Evolutionary conservation across 257 asterid genomes (phyloP).

Genomic region (Plantago major): DNA sequence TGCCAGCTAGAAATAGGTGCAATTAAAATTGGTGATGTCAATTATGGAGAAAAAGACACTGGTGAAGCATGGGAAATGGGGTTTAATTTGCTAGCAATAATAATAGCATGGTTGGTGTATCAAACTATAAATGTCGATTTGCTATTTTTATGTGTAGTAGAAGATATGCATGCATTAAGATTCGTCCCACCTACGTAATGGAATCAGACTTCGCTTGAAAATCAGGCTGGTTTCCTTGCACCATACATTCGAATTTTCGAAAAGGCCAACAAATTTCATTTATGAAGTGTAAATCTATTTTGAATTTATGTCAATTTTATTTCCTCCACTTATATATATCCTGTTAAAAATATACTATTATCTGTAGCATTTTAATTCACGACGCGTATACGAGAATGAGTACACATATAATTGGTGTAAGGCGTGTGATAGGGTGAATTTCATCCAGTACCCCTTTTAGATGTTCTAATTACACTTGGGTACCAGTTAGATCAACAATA

Average conservation of each 20-base stretch:
- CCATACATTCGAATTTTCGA: too few species aligned
- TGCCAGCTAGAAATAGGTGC: neutral
- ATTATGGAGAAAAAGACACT: constrained; percentile 5
- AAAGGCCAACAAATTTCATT: neutral
- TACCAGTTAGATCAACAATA: too few species aligned
- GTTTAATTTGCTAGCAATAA: neutral
- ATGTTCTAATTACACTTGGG: too few species aligned
- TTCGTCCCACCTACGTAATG: constrained; percentile 13
- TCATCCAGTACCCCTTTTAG: too few species aligned
- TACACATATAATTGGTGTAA: too few species aligned
- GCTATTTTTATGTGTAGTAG: constrained; percentile 13
- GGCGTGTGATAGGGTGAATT: too few species aligned
- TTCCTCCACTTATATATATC: too few species aligned
- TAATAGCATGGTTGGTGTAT: neutral
- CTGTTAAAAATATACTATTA: too few species aligned
- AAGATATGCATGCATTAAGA: constrained; percentile 18
- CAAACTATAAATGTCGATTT: constrained; percentile 5
- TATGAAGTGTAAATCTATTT: neutral
- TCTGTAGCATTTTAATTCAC: too few species aligned
- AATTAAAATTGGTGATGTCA: constrained; percentile 1
- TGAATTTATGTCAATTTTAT: too few species aligned
- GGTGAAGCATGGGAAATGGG: constrained; percentile 2
- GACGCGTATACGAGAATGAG: too few species aligned
- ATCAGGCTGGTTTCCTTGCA: neutral
- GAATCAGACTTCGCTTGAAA: constrained; percentile 10